Base-by-base conservation (phyloP, 805 yeast species). In the Kodamaea hsintzibuensis region DNA sequence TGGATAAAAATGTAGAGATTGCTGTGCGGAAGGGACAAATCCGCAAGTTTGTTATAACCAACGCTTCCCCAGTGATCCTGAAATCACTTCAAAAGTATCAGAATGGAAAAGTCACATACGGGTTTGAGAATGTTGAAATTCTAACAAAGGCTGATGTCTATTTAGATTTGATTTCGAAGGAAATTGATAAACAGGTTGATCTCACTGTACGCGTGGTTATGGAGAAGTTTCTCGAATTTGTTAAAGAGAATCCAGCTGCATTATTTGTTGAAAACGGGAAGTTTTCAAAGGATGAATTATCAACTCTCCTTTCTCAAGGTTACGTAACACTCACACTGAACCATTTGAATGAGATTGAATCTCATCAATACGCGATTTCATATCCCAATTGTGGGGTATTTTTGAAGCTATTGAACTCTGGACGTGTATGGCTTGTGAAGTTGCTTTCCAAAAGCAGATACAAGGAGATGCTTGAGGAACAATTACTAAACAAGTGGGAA, bases 311-410 rank as follows among this genome's bases (percentile, higher is more conserved):
- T 0, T 64, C 65, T 22, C 53, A 64, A 7, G 85, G 84, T 0
- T 76, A 71, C 47, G 59, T 81, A 5, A 76, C 84, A 0, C 60
- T 80, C 48, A 72, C 79, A 0, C 75, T 79, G 7, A 76, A 76
- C 55, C 79, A 76, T 50, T 67, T 77, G 48, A 71, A 73, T 48
- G 76, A 70, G 55, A 71, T 78, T 40, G 80, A 76, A 44, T 52
- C 64, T 5, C 63, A 70, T 55, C 67, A 72, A 56, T 77, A 78
- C 55, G 65, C 77, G 17, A 58, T 83, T 2, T 67, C 82, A 7
- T 70, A 76, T 22, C 86, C 86, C 0, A 74, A 78, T 47, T 69
- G 82, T 54, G 87, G 87, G 0, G 73, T 79, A 1, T 74, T 70
- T 47, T 63, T 82, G 42, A 75, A 76, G 52, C 65, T 81, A 35